Evolutionary conservation across 345 rosid genomes (phyloP), one percentile per base, ranked within the genome.

Genomic region (Salix brachista): DNA sequence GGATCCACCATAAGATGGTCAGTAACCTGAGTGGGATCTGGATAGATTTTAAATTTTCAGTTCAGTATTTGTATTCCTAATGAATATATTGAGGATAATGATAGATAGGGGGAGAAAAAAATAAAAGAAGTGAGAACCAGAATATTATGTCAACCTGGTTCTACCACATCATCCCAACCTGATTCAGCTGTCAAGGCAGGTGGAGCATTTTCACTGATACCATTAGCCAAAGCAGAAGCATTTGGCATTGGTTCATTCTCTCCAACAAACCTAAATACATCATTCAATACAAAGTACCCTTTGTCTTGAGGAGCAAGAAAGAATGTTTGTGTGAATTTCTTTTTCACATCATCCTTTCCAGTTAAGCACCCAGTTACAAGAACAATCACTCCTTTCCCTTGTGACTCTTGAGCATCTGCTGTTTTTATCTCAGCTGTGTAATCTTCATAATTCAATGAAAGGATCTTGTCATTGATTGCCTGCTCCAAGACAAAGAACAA

Each of bases 271-370:
- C 98, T 88, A 78, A 95, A 91, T 64, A 90, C 89, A 77, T 95
- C 98, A 75, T 93, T 95, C 72, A 91, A 82, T 81, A 95, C 98
- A 83, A 90, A 95, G 85, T 89, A 93, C 10, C 98, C 98, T 25
- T 85, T 88, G 76, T 95, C 99, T 67, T 91, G 99, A 25, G 94
- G 98, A 76, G 98, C 98, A 67, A 95, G 88, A 86, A 95, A 95
- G 85, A 93, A 95, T 5, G 93, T 84, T 81, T 95, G 98, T 21
- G 92, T 80, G 77, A 95, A 95, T 79, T 93, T 91, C 88, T 90
- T 90, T 83, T 82, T 88, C 82, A 89, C 83, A 74, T 85, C 85
- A 81, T 91, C 96, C 46, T 82, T 90, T 61, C 93, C 98, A 6
- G 94, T 93, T 78, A 91, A 82, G 78, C 85, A 88, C 73, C 99